Conservation (phyloP, 176 grass and related monocot species). For the Miscanthus lutarioriparius region DNA sequence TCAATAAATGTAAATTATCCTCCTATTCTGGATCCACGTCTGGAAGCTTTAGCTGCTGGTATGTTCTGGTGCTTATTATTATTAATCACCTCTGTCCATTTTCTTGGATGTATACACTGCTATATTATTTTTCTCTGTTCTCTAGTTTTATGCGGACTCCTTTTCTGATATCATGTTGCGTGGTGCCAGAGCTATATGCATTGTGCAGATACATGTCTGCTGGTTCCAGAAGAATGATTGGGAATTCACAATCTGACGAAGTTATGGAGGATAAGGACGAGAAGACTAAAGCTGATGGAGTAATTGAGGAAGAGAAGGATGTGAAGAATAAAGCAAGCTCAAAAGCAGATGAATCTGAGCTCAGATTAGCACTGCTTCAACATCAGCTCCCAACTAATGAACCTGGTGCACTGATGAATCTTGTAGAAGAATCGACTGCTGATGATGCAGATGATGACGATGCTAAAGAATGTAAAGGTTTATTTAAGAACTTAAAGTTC, state of each 20-base stretch:
- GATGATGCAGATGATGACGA: conserved; percentile 54
- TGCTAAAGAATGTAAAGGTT: conserved; percentile 72
- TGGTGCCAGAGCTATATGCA: conserved; percentile 80
- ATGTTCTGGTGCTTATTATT: conserved; percentile 34
- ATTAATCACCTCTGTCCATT: background rate
- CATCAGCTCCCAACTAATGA: conserved; percentile 90
- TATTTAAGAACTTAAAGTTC: conserved; percentile 90
- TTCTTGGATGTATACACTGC: background rate
- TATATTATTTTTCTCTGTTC: background rate
- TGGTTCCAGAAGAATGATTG: conserved; percentile 43
- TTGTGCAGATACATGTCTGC: conserved; percentile 78
- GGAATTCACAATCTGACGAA: conserved; percentile 35
- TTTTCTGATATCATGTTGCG: conserved; percentile 23
- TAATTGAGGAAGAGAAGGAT: conserved; percentile 46
- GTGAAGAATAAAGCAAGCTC: conserved; percentile 44
- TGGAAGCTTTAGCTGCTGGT: conserved; percentile 96
- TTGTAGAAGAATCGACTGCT: conserved; percentile 72
- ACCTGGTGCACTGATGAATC: conserved; percentile 91
- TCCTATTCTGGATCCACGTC: conserved; percentile 77
- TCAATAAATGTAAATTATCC: conserved; percentile 99
- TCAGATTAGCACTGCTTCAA: conserved; percentile 89
- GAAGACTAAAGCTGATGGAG: background rate
- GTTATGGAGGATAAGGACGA: conserved; percentile 39
- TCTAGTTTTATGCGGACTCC: background rate
- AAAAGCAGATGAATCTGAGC: conserved; percentile 70